These are phyloP conservation scores for Boletus sensibilis DNA, from an alignment of 768 basidiomycete species.

Conservation along the genomic window DNA sequence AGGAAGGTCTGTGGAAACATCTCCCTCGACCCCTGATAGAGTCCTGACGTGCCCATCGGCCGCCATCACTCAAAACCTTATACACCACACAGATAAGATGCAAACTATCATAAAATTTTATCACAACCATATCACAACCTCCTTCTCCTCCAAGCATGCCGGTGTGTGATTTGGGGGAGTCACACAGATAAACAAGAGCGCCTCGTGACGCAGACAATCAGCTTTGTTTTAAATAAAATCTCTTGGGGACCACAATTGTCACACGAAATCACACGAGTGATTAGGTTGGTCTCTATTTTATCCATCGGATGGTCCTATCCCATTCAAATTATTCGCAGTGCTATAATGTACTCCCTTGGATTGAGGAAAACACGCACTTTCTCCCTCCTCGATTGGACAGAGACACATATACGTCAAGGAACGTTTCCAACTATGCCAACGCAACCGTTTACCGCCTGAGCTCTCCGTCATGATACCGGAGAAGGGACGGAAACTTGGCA, in stretches of 20 bases:
- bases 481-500: not conserved
- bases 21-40: no score
- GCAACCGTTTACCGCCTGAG: not conserved
- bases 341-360: not conserved
- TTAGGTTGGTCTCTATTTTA: not conserved
- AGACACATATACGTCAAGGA: not conserved
- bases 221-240: not conserved
- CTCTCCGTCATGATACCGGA: not conserved
- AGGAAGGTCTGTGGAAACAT: not conserved
- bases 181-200: not conserved
- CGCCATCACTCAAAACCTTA: no score
- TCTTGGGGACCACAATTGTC: not conserved
- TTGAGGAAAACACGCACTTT: no score
- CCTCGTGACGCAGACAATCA: no score
- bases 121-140: not conserved
- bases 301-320: not conserved
- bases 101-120: not conserved
- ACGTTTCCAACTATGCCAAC: not conserved
- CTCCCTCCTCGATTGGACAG: not conserved
- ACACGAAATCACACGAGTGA: not conserved
- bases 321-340: not conserved
- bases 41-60: not conserved
- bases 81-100: not conserved
- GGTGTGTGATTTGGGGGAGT: not conserved
- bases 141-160: not conserved